Percentiles rank a stretch among this genome's conserved stretches.
These are phyloP conservation scores for Rosa multiflora DNA, from an alignment of 306 rosid species.

Conservation along the genomic window DNA sequence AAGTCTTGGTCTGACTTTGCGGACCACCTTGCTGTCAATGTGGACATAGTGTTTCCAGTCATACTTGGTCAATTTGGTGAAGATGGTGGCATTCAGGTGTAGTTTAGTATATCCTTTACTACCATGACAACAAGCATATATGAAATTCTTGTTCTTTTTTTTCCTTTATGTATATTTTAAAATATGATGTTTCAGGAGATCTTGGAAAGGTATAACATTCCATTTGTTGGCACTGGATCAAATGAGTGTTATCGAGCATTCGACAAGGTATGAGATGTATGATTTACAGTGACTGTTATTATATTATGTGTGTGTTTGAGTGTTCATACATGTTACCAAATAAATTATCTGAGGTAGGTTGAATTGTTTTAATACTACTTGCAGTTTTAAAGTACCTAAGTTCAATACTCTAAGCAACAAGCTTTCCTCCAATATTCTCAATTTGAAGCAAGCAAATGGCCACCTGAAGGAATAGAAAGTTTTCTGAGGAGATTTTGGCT, in stretches of 20 bases:
- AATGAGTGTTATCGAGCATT: constrained; percentile 77
- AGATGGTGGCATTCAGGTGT: constrained; percentile 96
- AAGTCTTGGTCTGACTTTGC: constrained; percentile 69
- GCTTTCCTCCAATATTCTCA: too few relatives aligned
- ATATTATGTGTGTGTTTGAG: neutral
- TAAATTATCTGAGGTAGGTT: too few relatives aligned
- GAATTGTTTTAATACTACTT: too few relatives aligned
- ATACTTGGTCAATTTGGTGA: constrained; percentile 94
- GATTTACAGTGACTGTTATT: neutral
- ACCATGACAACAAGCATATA: neutral
- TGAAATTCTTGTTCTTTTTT: constrained; percentile 10
- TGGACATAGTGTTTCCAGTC: constrained; percentile 89
- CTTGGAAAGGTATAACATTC: constrained; percentile 73
- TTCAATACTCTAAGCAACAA: too few relatives aligned
- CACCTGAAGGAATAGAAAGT: too few relatives aligned
- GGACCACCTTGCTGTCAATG: constrained; percentile 70
- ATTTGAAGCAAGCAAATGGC: too few relatives aligned
- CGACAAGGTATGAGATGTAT: constrained; percentile 62
- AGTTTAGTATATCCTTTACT: constrained; percentile 14
- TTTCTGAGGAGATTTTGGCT: too few relatives aligned
- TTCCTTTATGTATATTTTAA: constrained; percentile 11
- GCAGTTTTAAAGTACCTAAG: too few relatives aligned
- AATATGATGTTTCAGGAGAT: constrained; percentile 59
- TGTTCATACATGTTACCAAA: too few relatives aligned
- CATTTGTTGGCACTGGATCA: constrained; percentile 94